These are phyloP conservation scores for Penicillium sp. DNA, from an alignment of 2,329 filamentous ascomycete species.

Conservation along the genomic window DNA sequence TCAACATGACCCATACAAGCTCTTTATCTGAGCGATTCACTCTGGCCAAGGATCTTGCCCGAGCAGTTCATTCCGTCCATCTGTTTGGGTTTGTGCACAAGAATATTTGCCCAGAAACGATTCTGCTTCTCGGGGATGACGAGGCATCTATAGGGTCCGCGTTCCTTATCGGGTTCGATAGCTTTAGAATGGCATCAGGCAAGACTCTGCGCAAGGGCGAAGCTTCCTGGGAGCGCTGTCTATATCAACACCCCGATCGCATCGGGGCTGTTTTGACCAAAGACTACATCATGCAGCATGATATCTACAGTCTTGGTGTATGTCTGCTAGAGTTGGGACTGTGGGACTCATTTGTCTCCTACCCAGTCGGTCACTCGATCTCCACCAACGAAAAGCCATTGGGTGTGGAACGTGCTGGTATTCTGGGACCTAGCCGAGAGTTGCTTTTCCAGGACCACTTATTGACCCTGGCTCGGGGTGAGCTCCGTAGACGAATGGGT, in stretches of 20 bases:
- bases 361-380: not conserved
- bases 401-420: not conserved
- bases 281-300: not conserved
- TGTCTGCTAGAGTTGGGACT: not conserved
- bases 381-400: not conserved
- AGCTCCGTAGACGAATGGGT: not conserved
- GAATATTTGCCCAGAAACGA: not conserved
- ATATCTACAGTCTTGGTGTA: not conserved
- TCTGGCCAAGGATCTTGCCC: not conserved
- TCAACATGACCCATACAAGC: not conserved
- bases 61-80: not conserved
- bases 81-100: not conserved
- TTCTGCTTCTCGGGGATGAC: not conserved
- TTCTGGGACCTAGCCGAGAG: not conserved
- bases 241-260: not conserved
- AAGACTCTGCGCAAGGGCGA: not conserved
- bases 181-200: not conserved
- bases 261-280: not conserved
- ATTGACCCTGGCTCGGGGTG: not conserved
- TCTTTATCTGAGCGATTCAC: not conserved
- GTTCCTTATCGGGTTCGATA: not conserved
- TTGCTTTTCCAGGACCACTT: not conserved
- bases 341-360: not conserved
- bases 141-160: not conserved
- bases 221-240: not conserved